Conservation (phyloP, 768 basidiomycete species). For the Xerocomellus amylosporus region DNA sequence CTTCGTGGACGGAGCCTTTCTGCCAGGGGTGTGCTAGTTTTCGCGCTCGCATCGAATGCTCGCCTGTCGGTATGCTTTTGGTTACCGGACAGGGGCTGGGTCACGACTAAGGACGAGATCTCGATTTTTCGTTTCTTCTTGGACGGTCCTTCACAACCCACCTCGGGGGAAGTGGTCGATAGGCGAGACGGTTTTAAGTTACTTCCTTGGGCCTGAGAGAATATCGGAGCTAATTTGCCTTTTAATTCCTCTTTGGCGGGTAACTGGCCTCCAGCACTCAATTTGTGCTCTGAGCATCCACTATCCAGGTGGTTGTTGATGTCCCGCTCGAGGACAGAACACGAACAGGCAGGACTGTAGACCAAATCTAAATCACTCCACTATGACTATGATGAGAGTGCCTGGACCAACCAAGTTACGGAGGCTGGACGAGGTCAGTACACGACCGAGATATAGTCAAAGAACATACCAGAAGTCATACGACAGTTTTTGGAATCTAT, state of each 20-base stretch:
- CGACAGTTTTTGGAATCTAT: not conserved
- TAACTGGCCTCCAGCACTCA: not conserved
- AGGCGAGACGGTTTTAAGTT: conserved; percentile 9
- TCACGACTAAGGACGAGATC: conserved; percentile 1
- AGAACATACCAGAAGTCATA: conserved; percentile 20
- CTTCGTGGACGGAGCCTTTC: conserved; percentile 66
- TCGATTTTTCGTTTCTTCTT: conserved; percentile 32
- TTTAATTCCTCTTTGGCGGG: conserved; percentile 14
- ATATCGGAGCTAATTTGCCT: conserved; percentile 43
- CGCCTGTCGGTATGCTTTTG: conserved; percentile 25
- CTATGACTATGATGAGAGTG: not conserved
- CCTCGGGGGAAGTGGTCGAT: conserved; percentile 11
- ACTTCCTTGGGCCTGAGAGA: conserved; percentile 26
- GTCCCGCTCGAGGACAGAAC: conserved; percentile 35
- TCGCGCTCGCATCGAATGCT: conserved; percentile 17
- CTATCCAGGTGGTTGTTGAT: conserved; percentile 57
- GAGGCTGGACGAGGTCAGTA: conserved; percentile 7
- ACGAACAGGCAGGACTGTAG: conserved; percentile 49
- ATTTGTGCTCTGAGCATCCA: conserved; percentile 34
- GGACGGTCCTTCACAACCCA: conserved; percentile 11
- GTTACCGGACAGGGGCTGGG: conserved; percentile 4
- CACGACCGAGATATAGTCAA: not conserved
- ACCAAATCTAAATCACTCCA: not conserved
- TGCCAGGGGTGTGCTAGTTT: conserved; percentile 55
- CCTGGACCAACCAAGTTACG: conserved; percentile 26